These are phyloP conservation scores for Fragaria iinumae DNA, from an alignment of 306 rosid genomes.

Conservation along the genomic window DNA sequence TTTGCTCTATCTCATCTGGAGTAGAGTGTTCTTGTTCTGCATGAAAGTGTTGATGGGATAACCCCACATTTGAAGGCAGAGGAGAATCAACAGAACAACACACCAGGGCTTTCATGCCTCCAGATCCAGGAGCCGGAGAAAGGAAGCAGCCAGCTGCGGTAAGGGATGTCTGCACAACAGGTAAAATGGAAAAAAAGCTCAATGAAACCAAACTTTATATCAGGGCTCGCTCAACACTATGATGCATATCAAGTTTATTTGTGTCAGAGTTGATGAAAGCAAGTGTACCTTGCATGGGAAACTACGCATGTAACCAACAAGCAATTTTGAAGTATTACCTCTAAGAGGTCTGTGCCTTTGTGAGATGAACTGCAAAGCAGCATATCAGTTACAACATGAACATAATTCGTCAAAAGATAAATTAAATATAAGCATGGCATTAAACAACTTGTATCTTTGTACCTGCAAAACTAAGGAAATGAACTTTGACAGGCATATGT, in stretches of 20 bases:
- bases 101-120: conserved; percentile 66
- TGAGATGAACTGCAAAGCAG: conserved; percentile 66
- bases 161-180: conserved; percentile 57
- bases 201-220: neutral
- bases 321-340: conserved; percentile 71
- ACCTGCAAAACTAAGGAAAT: conserved; percentile 72
- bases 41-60: conserved; percentile 28
- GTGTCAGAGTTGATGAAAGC: conserved; percentile 5
- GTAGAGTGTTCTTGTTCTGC: conserved; percentile 27
- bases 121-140: conserved; percentile 88
- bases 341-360: conserved; percentile 81
- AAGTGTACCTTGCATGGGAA: conserved; percentile 76
- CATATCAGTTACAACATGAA: conserved; percentile 12
- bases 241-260: neutral
- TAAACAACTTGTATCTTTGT: conserved; percentile 19
- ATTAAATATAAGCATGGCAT: neutral
- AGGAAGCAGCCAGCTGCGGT: conserved; percentile 94
- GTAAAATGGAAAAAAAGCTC: neutral
- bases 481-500: conserved; percentile 65
- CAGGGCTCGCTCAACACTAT: neutral
- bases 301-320: conserved; percentile 55
- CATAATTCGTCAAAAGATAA: conserved; percentile 9
- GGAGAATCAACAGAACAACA: conserved; percentile 65
- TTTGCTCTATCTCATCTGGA: conserved; percentile 41
- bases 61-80: conserved; percentile 54